These are phyloP conservation scores for Thelonectria discophora DNA, from an alignment of 2,329 filamentous ascomycete species.

Conservation along the genomic window DNA sequence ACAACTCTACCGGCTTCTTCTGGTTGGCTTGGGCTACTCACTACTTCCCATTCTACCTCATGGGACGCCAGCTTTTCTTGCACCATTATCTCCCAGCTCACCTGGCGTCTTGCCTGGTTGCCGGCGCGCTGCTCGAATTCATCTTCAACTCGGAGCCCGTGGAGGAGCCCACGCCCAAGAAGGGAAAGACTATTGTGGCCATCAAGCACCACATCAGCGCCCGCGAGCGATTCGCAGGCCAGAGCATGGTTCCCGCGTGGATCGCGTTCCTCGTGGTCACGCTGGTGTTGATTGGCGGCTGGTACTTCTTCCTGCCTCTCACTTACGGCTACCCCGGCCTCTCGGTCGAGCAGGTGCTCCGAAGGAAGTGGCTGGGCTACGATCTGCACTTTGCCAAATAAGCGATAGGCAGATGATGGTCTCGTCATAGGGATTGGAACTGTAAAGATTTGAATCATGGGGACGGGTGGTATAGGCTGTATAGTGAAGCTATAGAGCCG, in stretches of 20 bases:
- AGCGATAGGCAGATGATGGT: slow-evolving; percentile 14
- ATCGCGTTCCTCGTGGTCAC: slow-evolving; percentile 78
- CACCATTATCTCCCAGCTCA: slow-evolving; percentile 98
- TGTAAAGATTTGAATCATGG: slow-evolving; percentile 20
- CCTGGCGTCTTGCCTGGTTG: slow-evolving; percentile 87
- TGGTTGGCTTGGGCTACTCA: slow-evolving; percentile 98
- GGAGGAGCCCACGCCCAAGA: slow-evolving; percentile 61
- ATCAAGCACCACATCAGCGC: slow-evolving; percentile 75
- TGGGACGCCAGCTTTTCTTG: slow-evolving; percentile 97
- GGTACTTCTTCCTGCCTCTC: slow-evolving; percentile 92
- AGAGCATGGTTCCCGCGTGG: slow-evolving; percentile 83
- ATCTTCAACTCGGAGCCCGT: slow-evolving; percentile 89
- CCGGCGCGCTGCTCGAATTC: slow-evolving; percentile 92
- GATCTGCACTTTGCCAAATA: slow-evolving; percentile 99
- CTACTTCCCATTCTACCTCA: slow-evolving; percentile 96
- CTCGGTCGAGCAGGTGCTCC: slow-evolving; percentile 77
- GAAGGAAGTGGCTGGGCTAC: slow-evolving; percentile 95
- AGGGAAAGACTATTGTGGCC: slow-evolving; percentile 56
- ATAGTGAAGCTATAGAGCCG: slow-evolving; percentile 14
- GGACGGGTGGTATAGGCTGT: slow-evolving; percentile 14
- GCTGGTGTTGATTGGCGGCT: slow-evolving; percentile 74
- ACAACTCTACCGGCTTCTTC: slow-evolving; percentile 99
- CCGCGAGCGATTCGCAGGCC: slow-evolving; percentile 79
- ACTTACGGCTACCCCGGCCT: slow-evolving; percentile 96
- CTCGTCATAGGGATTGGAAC: slow-evolving; percentile 6